These are phyloP conservation scores for Simplicillium aogashimaense DNA, from an alignment of 2,329 filamentous ascomycete genomes.

Conservation along the genomic window DNA sequence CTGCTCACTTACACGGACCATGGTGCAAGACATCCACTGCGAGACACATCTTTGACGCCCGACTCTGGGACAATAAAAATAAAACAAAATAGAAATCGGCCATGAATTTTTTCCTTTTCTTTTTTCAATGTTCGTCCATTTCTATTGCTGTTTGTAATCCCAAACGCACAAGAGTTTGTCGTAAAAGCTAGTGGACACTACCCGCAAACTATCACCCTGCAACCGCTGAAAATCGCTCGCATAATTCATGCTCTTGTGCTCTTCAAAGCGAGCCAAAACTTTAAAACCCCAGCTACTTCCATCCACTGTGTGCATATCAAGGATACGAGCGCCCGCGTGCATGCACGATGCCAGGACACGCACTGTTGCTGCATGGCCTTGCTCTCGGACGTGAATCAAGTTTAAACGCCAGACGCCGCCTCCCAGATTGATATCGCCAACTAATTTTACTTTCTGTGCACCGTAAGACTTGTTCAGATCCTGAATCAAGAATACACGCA, in stretches of 20 bases:
- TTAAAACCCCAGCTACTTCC: conserved; percentile 47
- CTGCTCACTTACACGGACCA: too few relatives aligned
- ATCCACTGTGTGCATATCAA: conserved; percentile 31
- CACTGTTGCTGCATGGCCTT: conserved; percentile 17
- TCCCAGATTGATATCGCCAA: conserved; percentile 60
- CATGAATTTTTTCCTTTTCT: too few relatives aligned
- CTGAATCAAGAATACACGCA: conserved; percentile 55
- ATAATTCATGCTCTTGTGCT: conserved; percentile 94
- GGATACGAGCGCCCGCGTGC: conserved; percentile 73
- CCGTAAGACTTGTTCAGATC: conserved; percentile 29
- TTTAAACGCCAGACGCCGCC: conserved; percentile 83
- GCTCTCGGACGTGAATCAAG: conserved; percentile 30
- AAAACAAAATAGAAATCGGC: too few relatives aligned
- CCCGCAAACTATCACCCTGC: conserved; percentile 22
- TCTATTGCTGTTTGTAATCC: conserved; percentile 22
- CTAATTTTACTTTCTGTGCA: conserved; percentile 33
- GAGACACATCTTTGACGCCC: too few relatives aligned
- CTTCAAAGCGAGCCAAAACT: conserved; percentile 63
- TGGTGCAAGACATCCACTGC: too few relatives aligned
- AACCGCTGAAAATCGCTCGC: conserved; percentile 59
- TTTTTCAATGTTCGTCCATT: background rate
- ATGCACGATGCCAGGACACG: conserved; percentile 81
- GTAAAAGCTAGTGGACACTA: conserved; percentile 70
- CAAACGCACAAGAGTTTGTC: conserved; percentile 62
- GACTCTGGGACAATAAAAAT: too few relatives aligned